phyloP scores from a whole-genome alignment of 2,329 filamentous ascomycete species.

The Lithohypha guttulata region DNA sequence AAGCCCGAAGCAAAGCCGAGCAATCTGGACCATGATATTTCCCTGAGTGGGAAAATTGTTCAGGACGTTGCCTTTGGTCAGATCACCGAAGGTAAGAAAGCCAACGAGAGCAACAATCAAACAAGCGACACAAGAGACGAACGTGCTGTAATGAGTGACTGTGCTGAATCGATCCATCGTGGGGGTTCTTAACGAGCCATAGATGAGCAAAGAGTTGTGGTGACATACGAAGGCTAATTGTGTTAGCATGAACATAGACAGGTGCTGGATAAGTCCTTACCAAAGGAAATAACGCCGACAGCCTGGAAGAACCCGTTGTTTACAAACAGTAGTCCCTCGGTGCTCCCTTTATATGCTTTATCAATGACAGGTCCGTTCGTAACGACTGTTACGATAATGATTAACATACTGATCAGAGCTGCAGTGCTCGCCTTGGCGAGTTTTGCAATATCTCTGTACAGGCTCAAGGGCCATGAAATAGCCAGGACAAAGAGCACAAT shows the following conservation, averaged over 20 bases:
- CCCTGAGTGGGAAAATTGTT: conserved; percentile 84
- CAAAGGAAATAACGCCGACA: conserved; percentile 95
- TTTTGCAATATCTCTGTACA: conserved; percentile 97
- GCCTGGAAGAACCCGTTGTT: conserved; percentile 88
- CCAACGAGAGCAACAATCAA: conserved; percentile 77
- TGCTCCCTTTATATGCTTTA: conserved; percentile 57
- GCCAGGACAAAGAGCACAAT: conserved; percentile 82
- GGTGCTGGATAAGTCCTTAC: conserved; percentile 45
- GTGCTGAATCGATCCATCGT: conserved; percentile 89
- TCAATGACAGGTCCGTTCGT: conserved; percentile 72
- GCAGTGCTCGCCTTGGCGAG: conserved; percentile 91
- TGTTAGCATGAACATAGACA: not conserved
- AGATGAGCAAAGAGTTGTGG: conserved; percentile 95
- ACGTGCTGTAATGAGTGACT: conserved; percentile 89
- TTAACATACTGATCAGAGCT: conserved; percentile 80
- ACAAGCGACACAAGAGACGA: conserved; percentile 83
- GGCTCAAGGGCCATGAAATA: conserved; percentile 78
- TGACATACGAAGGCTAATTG: conserved; percentile 58
- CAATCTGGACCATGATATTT: conserved; percentile 88
- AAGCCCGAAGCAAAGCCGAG: conserved; percentile 86
- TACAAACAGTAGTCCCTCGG: conserved; percentile 62
- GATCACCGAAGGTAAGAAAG: conserved; percentile 85
- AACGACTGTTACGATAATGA: conserved; percentile 81
- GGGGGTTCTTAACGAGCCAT: conserved; percentile 84
- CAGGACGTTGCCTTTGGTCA: conserved; percentile 86